phyloP scores from a whole-genome alignment of 495 filamentous ascomycete genomes.

The Xanthoparmelia taractica region DNA sequence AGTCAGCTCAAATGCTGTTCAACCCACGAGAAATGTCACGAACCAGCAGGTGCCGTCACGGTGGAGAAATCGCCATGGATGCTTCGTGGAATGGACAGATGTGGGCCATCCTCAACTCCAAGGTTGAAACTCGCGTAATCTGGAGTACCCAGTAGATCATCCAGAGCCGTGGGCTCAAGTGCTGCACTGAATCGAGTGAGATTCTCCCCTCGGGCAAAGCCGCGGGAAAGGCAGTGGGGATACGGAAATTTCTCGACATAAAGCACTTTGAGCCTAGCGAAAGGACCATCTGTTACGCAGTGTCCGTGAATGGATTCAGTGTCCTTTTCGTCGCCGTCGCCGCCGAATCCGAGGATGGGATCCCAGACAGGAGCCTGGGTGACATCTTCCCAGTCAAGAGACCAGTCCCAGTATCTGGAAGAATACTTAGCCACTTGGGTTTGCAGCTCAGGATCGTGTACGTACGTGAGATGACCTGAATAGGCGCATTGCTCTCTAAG shows the following conservation, averaged over 20 bases:
- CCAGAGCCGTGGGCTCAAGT: neutral
- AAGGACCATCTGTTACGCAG: slow-evolving; percentile 26
- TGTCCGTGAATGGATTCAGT: slow-evolving; percentile 3
- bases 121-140: slow-evolving; percentile 23
- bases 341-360: slow-evolving; percentile 28
- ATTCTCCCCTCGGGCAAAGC: slow-evolving; percentile 4
- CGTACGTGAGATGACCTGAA: slow-evolving; percentile 38
- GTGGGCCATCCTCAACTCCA: slow-evolving; percentile 25
- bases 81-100: slow-evolving; percentile 22
- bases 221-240: slow-evolving; percentile 26
- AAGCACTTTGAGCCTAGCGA: slow-evolving; percentile 14
- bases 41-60: slow-evolving; percentile 6
- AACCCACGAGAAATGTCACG: neutral
- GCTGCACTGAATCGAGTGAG: neutral
- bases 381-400: slow-evolving; percentile 26
- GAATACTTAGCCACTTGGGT: neutral
- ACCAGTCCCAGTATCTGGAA: slow-evolving; percentile 28
- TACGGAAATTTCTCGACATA: slow-evolving; percentile 16
- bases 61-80: slow-evolving; percentile 25
- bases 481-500: slow-evolving; percentile 41
- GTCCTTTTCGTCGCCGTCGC: slow-evolving; percentile 24
- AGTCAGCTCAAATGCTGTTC: slow-evolving; percentile 12
- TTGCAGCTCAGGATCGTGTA: neutral
- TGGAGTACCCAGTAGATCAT: neutral
- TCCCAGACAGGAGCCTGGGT: slow-evolving; percentile 29